Evolutionary conservation across 2,329 filamentous ascomycete genomes (phyloP), one percentile per base, ranked within the genome.

Genomic region (Colletotrichum filicis): DNA sequence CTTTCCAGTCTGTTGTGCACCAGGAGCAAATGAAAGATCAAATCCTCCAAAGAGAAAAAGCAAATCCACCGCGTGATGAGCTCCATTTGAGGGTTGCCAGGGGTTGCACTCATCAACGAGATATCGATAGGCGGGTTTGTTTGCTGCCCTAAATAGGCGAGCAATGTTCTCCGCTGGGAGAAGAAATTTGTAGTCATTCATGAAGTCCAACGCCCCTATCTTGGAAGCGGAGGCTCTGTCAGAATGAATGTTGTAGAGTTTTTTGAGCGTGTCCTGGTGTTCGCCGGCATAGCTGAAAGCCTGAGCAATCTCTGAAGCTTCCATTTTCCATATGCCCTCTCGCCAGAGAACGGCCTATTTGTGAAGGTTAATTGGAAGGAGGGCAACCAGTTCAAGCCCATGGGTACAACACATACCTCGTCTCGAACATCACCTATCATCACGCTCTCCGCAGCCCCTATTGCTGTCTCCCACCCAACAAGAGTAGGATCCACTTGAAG

Each of bases 41-140:
- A 85, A 75, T 0, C 82, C 82, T 0, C 80, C 83, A 30, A 87
- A 87, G 0, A 87, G 75, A 9, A 86, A 81, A 2, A 87, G 69
- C 4, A 87, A 76, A 74, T 87, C 86, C 2, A 87, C 83, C 0
- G 83, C 86, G 70, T 87, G 86, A 52, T 87, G 86, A 2, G 85
- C 79, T 0, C 86, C 80, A 9, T 81, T 84, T 0, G 85, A 87
- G 0, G 81, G 66, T 62, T 87, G 86, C 83, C 83, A 87, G 5
- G 86, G 85, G 46, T 87, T 87, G 0, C 79, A 60, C 66, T 87
- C 82, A 52, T 87, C 86, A 1, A 87, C 74, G 0, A 85, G 74
- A 49, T 84, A 87, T 37, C 79, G 79, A 71, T 82, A 87, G 1
- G 80, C 80, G 9, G 68, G 59, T 35, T 79, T 81, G 11, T 78